Conservation (phyloP, 2,329 filamentous ascomycete species). For the Botrytis elliptica region DNA sequence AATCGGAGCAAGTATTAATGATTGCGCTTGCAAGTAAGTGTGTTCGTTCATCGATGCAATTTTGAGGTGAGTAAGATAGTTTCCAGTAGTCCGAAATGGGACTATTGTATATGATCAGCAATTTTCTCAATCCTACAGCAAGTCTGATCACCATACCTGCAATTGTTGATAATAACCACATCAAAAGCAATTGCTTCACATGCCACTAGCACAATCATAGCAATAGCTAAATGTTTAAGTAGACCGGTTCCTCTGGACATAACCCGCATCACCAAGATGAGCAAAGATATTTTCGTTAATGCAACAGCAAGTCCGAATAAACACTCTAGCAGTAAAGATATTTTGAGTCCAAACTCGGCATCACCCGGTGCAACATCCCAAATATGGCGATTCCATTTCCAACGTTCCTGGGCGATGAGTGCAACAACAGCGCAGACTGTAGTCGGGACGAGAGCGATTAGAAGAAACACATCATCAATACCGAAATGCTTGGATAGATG, state of each 20-base stretch:
- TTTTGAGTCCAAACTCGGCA: slow-evolving; percentile 39
- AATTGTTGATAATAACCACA: slow-evolving; percentile 42
- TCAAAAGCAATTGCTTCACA: slow-evolving; percentile 39
- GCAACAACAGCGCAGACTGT: slow-evolving; percentile 41
- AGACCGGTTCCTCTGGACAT: slow-evolving; percentile 39
- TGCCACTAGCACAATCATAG: slow-evolving; percentile 39
- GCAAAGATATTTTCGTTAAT: slow-evolving; percentile 43
- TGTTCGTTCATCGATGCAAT: slow-evolving; percentile 49
- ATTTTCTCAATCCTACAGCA: not conserved
- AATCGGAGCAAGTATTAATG: slow-evolving; percentile 58
- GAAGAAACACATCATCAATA: slow-evolving; percentile 48
- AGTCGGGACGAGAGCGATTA: slow-evolving; percentile 40
- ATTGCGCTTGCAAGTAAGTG: slow-evolving; percentile 54
- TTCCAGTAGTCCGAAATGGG: slow-evolving; percentile 43
- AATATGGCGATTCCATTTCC: slow-evolving; percentile 43
- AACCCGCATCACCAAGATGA: slow-evolving; percentile 39
- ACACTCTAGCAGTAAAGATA: slow-evolving; percentile 42
- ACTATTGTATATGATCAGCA: slow-evolving; percentile 29
- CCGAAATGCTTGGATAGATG: slow-evolving; percentile 47
- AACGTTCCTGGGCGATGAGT: slow-evolving; percentile 39
- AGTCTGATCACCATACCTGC: slow-evolving; percentile 37
- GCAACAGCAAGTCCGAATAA: slow-evolving; percentile 40
- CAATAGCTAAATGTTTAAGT: slow-evolving; percentile 36
- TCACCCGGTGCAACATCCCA: slow-evolving; percentile 42
- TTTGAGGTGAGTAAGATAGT: slow-evolving; percentile 35